These are phyloP conservation scores for Leucocoprinus sp. DNA, from an alignment of 768 basidiomycete genomes.

Conservation along the genomic window DNA sequence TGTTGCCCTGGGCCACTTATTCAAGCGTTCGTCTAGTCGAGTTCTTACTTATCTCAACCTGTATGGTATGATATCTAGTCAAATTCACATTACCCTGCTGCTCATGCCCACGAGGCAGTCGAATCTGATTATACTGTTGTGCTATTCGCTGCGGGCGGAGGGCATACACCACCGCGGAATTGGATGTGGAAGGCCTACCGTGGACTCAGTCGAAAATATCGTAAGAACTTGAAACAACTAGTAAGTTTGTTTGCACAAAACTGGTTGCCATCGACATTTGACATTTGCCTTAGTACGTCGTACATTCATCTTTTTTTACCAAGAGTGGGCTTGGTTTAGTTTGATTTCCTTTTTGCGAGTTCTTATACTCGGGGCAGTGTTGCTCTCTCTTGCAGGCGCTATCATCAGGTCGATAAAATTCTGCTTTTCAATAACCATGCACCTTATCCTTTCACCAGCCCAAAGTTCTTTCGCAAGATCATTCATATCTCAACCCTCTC, in stretches of 20 bases:
- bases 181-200: conserved; percentile 92
- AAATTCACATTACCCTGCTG: not conserved
- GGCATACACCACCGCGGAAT: conserved; percentile 72
- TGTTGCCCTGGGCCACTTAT: not conserved
- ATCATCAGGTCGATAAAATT: conserved; percentile 60
- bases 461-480: conserved; percentile 86
- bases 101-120: conserved; percentile 34
- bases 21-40: conserved; percentile 36
- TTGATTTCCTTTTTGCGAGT: not conserved
- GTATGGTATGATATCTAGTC: conserved; percentile 44
- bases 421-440: not conserved
- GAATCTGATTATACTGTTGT: conserved; percentile 86
- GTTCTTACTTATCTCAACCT: conserved; percentile 75
- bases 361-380: conserved; percentile 41
- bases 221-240: conserved; percentile 81
- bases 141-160: conserved; percentile 76
- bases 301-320: conserved; percentile 83
- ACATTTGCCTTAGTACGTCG: conserved; percentile 54
- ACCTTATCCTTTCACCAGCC: conserved; percentile 34
- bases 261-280: not conserved
- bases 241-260: conserved; percentile 31
- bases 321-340: conserved; percentile 52
- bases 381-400: conserved; percentile 82
- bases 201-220: conserved; percentile 71
- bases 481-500: conserved; percentile 70